Percentiles rank a stretch among this genome's conserved stretches.
Evolutionary conservation across 495 filamentous ascomycete species (phyloP).

Genomic region (Hypomontagnella submonticulosa): DNA sequence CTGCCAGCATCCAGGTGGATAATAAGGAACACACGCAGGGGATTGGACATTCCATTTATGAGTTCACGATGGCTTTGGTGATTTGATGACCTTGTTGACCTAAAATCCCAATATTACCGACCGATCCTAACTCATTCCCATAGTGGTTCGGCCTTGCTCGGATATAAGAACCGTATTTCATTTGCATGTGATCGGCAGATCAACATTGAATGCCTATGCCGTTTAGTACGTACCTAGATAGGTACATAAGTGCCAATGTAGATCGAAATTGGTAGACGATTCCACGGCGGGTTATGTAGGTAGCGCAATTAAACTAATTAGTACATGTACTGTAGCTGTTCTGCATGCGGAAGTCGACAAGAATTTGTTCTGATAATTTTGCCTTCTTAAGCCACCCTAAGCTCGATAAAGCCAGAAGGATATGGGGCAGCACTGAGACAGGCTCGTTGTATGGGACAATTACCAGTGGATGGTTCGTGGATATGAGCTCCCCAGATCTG

Average conservation of each 20-base stretch:
- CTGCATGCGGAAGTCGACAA: too few species aligned
- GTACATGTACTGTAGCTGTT: too few species aligned
- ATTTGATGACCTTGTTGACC: neutral
- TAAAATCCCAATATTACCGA: neutral
- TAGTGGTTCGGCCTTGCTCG: constrained; percentile 22
- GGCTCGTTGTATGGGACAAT: too few species aligned
- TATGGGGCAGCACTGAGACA: too few species aligned
- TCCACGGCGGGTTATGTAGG: constrained; percentile 13
- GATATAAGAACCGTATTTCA: constrained; percentile 13
- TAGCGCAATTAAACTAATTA: too few species aligned
- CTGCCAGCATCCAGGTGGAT: constrained; percentile 1
- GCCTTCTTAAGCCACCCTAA: too few species aligned
- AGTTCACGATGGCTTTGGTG: constrained; percentile 1
- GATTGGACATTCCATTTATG: constrained; percentile 5
- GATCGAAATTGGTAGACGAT: constrained; percentile 35
- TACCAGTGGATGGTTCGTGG: too few species aligned
- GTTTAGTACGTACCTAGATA: constrained; percentile 1
- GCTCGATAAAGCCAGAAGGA: too few species aligned
- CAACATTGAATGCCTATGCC: too few species aligned
- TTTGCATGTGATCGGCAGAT: constrained; percentile 17
- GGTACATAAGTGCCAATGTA: neutral
- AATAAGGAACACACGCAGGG: constrained; percentile 18
- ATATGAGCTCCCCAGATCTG: too few species aligned
- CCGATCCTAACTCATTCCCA: neutral
- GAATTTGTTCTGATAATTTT: too few species aligned